Conservation (phyloP, 1,284 basidiomycete genomes). For the Apiotrichum gracile region DNA sequence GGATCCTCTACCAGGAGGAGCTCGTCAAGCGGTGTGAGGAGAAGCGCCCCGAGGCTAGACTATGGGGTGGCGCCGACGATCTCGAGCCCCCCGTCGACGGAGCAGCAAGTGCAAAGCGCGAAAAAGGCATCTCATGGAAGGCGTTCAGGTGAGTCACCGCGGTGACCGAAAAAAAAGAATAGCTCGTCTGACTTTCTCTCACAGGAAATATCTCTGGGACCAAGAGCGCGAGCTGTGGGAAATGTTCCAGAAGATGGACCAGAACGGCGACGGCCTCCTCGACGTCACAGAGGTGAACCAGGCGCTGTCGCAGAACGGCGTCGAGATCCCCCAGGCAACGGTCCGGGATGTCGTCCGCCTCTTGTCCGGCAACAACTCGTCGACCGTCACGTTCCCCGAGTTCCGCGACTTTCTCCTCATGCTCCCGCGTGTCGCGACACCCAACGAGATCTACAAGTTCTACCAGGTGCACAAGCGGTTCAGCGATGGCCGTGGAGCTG, state of each 20-base stretch:
- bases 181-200: slow-evolving; percentile 30
- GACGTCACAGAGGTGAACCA: slow-evolving; percentile 64
- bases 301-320: slow-evolving; percentile 68
- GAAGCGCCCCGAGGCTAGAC: slow-evolving; percentile 37
- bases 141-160: slow-evolving; percentile 58
- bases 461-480: slow-evolving; percentile 70
- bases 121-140: slow-evolving; percentile 60
- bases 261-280: slow-evolving; percentile 75
- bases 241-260: slow-evolving; percentile 80
- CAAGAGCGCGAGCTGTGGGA: slow-evolving; percentile 69
- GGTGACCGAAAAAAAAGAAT: neutral
- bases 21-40: slow-evolving; percentile 57
- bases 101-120: slow-evolving; percentile 20
- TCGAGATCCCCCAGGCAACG: slow-evolving; percentile 60
- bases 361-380: slow-evolving; percentile 53
- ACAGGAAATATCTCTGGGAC: slow-evolving; percentile 33
- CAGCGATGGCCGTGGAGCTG: slow-evolving; percentile 67
- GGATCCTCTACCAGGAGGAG: slow-evolving; percentile 70
- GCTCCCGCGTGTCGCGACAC: slow-evolving; percentile 70
- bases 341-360: slow-evolving; percentile 73
- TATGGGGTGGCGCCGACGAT: slow-evolving; percentile 52
- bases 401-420: slow-evolving; percentile 86
- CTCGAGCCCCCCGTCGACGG: slow-evolving; percentile 29
- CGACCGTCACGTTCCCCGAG: slow-evolving; percentile 66
- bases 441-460: slow-evolving; percentile 71